Evolutionary conservation across 176 grass and related monocot genomes (phyloP).

Genomic region (Aegilops sharonensis): DNA sequence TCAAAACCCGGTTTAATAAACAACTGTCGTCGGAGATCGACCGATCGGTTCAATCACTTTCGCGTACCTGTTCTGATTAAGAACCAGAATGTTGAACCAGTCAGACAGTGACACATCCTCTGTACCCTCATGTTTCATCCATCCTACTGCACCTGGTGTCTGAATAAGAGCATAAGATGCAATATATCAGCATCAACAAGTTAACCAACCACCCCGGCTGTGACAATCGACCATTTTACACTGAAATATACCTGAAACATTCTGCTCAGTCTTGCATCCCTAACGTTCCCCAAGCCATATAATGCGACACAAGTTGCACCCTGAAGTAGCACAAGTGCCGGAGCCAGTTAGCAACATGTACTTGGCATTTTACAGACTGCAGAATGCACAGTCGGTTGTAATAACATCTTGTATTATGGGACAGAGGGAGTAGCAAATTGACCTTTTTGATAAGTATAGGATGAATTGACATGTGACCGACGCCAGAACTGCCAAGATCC

Average conservation of each 20-base stretch:
- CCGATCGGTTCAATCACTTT: neutral
- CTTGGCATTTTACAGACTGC: neutral
- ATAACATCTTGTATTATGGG: no score
- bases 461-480: constrained; percentile 58
- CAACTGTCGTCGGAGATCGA: neutral
- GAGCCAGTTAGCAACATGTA: neutral
- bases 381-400: neutral
- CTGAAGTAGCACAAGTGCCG: constrained; percentile 47
- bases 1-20: neutral
- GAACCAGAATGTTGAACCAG: constrained; percentile 88
- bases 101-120: constrained; percentile 47
- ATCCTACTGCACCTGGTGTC: constrained; percentile 65
- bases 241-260: constrained; percentile 68
- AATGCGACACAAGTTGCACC: constrained; percentile 66
- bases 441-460: constrained; percentile 85
- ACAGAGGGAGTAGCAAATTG: neutral
- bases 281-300: constrained; percentile 80
- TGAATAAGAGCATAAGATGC: constrained; percentile 35
- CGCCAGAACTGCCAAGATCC: constrained; percentile 54
- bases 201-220: neutral
- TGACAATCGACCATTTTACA: neutral
- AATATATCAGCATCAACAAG: neutral
- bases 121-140: constrained; percentile 60
- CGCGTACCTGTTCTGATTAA: constrained; percentile 78
- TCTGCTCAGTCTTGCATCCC: constrained; percentile 62